phyloP scores from a whole-genome alignment of 2,329 filamentous ascomycete genomes.

The Colletotrichum tropicicola region DNA sequence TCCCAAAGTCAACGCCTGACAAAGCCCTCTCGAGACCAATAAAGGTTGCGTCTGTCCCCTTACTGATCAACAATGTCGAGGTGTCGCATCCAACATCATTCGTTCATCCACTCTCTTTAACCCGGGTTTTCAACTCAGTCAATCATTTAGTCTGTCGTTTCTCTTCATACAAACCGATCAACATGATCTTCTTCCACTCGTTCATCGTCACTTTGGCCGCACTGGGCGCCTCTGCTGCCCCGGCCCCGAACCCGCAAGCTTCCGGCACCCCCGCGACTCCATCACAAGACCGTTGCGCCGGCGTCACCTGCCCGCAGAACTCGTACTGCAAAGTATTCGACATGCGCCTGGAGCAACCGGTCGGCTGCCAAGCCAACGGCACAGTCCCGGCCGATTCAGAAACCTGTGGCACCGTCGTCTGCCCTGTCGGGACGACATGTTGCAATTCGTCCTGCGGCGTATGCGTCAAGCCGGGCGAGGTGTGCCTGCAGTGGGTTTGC shows the following conservation, averaged over 20 bases:
- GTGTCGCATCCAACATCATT: neutral
- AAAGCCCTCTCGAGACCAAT: neutral
- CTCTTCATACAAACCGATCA: neutral
- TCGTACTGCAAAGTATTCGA: conserved; percentile 23
- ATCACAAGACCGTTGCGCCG: conserved; percentile 1
- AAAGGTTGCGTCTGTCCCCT: neutral
- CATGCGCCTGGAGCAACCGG: conserved; percentile 6
- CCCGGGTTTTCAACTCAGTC: conserved; percentile 1
- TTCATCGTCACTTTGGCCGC: conserved; percentile 3
- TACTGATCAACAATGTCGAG: too few relatives aligned
- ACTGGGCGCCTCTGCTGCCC: neutral
- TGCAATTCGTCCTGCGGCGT: conserved; percentile 32
- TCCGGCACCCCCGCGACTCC: neutral
- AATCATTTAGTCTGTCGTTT: neutral
- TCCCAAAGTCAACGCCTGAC: neutral
- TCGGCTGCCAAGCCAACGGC: conserved; percentile 18
- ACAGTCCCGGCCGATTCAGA: neutral
- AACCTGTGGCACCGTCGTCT: conserved; percentile 16
- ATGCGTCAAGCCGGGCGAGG: conserved; percentile 21
- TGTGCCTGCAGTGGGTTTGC: conserved; percentile 29
- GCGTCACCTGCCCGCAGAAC: conserved; percentile 16
- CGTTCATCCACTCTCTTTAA: neutral
- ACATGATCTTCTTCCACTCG: conserved; percentile 9
- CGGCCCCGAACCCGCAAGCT: conserved; percentile 10
- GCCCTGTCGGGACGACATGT: conserved; percentile 32